Evolutionary conservation across 176 grass and related monocot genomes (phyloP).

Genomic region (Cenchrus americanus): DNA sequence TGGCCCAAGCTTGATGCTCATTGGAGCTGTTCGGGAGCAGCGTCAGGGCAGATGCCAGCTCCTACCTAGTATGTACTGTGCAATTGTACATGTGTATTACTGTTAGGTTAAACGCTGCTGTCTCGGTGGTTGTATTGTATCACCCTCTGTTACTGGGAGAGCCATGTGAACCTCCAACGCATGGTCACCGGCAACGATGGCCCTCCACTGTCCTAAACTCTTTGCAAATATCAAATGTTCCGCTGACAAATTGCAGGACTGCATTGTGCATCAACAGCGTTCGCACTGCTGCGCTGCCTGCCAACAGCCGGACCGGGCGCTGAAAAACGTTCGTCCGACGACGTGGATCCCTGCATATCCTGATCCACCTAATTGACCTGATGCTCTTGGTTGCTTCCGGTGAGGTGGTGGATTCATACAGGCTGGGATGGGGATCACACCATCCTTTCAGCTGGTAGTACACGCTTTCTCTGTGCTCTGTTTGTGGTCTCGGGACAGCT

Average conservation of each 20-base stretch:
- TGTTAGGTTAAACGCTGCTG: neutral
- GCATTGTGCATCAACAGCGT: neutral
- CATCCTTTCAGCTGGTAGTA: conserved; percentile 29
- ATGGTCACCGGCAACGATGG: conserved; percentile 3
- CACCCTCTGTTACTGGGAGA: conserved; percentile 14
- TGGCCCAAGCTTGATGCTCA: conserved; percentile 27
- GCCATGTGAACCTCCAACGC: conserved; percentile 10
- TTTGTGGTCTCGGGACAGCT: conserved; percentile 21
- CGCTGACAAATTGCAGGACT: neutral
- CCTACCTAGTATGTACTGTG: neutral
- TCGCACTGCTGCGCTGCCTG: neutral
- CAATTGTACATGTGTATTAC: neutral
- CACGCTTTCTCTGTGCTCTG: conserved; percentile 8
- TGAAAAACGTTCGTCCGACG: neutral
- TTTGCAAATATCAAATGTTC: neutral
- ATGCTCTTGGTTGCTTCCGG: neutral
- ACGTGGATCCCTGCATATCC: neutral
- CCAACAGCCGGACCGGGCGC: neutral
- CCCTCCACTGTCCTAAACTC: neutral
- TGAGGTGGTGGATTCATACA: neutral
- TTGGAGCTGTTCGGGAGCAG: neutral
- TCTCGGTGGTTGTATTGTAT: neutral
- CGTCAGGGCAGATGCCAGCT: neutral
- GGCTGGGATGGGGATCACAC: conserved; percentile 27
- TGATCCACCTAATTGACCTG: neutral